phyloP scores from a whole-genome alignment of 2,329 filamentous ascomycete genomes.

The Teratosphaeria nubilosa region DNA sequence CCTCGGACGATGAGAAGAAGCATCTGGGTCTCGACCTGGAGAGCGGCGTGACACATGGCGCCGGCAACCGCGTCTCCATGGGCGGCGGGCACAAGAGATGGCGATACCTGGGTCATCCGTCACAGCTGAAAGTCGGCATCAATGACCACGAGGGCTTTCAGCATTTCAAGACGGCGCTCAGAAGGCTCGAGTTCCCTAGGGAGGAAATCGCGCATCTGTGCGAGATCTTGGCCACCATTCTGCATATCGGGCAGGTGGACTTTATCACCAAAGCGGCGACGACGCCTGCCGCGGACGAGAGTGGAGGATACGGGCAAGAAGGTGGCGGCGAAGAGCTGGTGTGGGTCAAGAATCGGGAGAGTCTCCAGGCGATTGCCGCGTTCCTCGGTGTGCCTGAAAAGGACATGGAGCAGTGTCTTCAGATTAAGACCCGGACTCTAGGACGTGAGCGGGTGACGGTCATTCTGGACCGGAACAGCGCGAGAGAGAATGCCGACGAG shows the following conservation, averaged over 20 bases:
- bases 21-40: conserved; percentile 59
- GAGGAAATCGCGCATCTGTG: conserved; percentile 95
- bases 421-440: conserved; percentile 94
- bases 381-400: conserved; percentile 77
- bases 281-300: conserved; percentile 72
- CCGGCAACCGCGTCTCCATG: conserved; percentile 45
- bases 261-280: conserved; percentile 78
- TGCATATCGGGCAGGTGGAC: conserved; percentile 96
- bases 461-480: conserved; percentile 88
- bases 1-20: conserved; percentile 77
- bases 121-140: conserved; percentile 91
- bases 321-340: conserved; percentile 73
- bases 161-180: conserved; percentile 89
- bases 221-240: conserved; percentile 81
- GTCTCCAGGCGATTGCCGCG: conserved; percentile 75
- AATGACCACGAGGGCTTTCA: conserved; percentile 94
- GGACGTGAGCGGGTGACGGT: conserved; percentile 96
- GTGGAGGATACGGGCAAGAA: conserved; percentile 91
- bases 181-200: conserved; percentile 87
- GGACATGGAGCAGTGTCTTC: conserved; percentile 77
- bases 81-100: conserved; percentile 64
- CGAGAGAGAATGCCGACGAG: conserved; percentile 85
- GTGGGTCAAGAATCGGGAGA: conserved; percentile 86
- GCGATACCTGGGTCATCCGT: conserved; percentile 93
- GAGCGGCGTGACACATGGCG: conserved; percentile 40